Base-by-base conservation (phyloP, 2,329 filamentous ascomycete species). In the Pezicula carpinea region DNA sequence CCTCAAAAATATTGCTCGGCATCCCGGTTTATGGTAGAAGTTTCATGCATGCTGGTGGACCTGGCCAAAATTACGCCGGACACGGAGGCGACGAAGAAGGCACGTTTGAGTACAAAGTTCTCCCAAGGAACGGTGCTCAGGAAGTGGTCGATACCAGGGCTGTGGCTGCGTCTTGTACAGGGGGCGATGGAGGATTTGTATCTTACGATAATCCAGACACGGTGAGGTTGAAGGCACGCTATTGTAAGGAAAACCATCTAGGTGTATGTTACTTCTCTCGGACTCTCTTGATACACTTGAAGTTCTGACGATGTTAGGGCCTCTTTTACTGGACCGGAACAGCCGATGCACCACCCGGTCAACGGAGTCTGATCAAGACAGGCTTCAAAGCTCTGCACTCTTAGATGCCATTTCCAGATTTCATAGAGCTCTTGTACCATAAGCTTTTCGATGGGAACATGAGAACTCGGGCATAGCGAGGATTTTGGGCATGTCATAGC, bases 271-370 rank as follows among this genome's bases (percentile, higher is more conserved):
- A 19, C 18, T 40, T 31, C 7, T 8, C 8, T 32, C n/a, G 19
- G 74, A 73, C 26, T 31, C 23, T 43, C 36, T 39, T 38, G 31
- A n/a, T 38, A 50, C 14, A 46, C 19, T 49, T 43, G 36, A 22
- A 42, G 21, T 15, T n/a, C 21, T 50, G 15, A 35, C 50, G 22
- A 43, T 50, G 35, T 39, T 56, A 82, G 79, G 88, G 88, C 0
- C 67, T 93, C 7, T 92, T 90, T 64, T 93, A 91, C 66, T 91
- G 85, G 85, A 82, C 85, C 44, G 85, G 82, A n/a, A 83, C 85
- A 13, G 81, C 79, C 3, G 88, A 93, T 68, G 76, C 77, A 22
- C 72, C 68, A 54, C 74, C 79, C 44, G 74, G 71, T 51, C 73
- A 76, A 43, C 71, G 79, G 43, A 83, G 79, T 59, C 64, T 83